phyloP scores from a whole-genome alignment of 768 basidiomycete genomes.

The Rhodotorula paludigena region DNA sequence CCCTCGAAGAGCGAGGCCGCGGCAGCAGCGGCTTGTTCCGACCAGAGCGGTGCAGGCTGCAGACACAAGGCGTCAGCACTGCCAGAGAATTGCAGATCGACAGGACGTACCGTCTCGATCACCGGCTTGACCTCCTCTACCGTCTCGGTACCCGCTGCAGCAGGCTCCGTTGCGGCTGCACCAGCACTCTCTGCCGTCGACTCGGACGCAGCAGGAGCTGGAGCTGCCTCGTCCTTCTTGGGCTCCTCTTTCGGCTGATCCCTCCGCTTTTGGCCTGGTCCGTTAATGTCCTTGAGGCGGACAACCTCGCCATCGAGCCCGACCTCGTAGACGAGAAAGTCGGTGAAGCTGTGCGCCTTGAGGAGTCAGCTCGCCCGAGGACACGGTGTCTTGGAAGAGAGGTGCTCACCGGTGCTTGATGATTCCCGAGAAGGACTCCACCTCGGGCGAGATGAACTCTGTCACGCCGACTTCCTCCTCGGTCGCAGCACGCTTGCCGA shows the following conservation, averaged over 20 bases:
- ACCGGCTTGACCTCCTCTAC: not conserved
- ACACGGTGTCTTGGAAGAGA: no score
- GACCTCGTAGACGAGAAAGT: conserved; percentile 92
- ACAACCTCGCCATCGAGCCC: conserved; percentile 72
- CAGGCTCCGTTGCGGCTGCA: conserved; percentile 39
- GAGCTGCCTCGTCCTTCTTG: conserved; percentile 1
- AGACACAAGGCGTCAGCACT: not conserved
- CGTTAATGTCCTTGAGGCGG: conserved; percentile 70
- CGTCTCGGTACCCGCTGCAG: not conserved
- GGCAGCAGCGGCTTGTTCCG: not conserved
- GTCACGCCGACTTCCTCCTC: conserved; percentile 87
- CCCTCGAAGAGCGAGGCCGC: conserved; percentile 22
- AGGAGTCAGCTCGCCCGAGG: not conserved
- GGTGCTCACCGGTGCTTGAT: conserved; percentile 89
- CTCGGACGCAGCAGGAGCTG: not conserved
- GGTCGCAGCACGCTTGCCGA: conserved; percentile 19
- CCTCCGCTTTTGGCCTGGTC: conserved; percentile 52
- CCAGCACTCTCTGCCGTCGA: conserved; percentile 36
- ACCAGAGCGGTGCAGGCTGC: conserved; percentile 7
- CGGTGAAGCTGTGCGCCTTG: conserved; percentile 63
- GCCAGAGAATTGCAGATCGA: not conserved
- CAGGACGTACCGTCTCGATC: not conserved
- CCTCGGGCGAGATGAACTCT: conserved; percentile 68
- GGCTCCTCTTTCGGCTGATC: not conserved
- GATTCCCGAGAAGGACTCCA: conserved; percentile 75